Evolutionary conservation across 208 protist species (phyloP), one percentile per base, ranked within the genome.

Genomic region (Vickermania ingenoplastis): DNA sequence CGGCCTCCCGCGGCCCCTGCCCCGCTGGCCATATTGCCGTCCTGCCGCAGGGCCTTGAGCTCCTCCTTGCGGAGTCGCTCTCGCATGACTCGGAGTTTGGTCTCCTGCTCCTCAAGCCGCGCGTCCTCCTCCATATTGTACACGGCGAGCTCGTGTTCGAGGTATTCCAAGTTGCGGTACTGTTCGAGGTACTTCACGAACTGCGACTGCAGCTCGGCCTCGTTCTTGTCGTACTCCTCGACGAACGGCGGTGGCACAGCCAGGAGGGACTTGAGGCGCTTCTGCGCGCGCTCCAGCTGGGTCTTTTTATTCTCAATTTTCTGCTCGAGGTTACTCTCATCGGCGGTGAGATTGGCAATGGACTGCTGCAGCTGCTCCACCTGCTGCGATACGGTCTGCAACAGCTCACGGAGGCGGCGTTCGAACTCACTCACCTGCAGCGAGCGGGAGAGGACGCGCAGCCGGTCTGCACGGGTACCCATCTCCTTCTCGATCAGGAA

Each of bases 281-380:
- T 98, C 70, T 97, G 82, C 11, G 81, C 77, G 3, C 93, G 76
- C 66, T 97, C 94, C 22, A 97, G 69, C 63, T 97, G 91, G 0
- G 79, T 73, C 52, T 91, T 89, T 71, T 97, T 98, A 75, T 93
- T 97, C 77, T 97, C 95, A 59, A 97, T 97, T 77, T 97, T 97
- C 52, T 90, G 84, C 76, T 96, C 82, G 4, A 98, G 69, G 53
- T 89, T 96, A 36, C 78, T 90, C 72, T 97, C 90, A 61, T 98
- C 94, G 1, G 81, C 76, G 31, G 53, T 72, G 41, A 97, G 81
- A 51, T 91, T 91, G 3, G 81, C 69, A 53, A 95, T 93, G 41
- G 75, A 80, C 53, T 93, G 64, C 73, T 89, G 81, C 24, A 94
- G 71, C 59, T 92, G 75, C 25, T 90, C 83, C 26, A 97, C 85